phyloP scores from a whole-genome alignment of 768 basidiomycete species.

The Coprinopsis strossmayeri region DNA sequence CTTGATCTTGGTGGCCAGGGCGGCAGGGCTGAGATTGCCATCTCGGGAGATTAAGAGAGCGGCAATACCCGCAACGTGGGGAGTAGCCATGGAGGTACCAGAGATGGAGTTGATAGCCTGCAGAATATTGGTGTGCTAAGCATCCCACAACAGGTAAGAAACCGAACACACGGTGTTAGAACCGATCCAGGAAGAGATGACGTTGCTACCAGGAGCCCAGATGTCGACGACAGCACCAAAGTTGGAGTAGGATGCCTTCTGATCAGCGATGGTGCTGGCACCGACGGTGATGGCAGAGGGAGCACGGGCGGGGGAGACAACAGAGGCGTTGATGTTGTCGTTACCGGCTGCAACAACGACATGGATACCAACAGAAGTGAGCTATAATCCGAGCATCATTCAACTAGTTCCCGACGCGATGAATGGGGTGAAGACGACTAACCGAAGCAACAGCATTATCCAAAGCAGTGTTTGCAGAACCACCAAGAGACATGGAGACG shows the following conservation, averaged over 20 bases:
- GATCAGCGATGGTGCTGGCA: constrained; percentile 22
- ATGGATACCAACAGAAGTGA: no score
- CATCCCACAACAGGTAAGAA: not conserved
- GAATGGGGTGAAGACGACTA: no score
- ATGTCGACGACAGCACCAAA: constrained; percentile 25
- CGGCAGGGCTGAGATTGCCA: constrained; percentile 26
- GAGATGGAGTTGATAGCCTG: constrained; percentile 19
- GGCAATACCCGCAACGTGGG: constrained; percentile 33
- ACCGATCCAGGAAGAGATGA: constrained; percentile 8
- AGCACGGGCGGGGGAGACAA: constrained; percentile 22
- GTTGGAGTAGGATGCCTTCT: constrained; percentile 25
- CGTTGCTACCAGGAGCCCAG: constrained; percentile 25
- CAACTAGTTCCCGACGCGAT: no score
- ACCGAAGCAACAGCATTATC: constrained; percentile 15
- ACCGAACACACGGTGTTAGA: constrained; percentile 14
- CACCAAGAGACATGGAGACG: constrained; percentile 17
- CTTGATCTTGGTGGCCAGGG: constrained; percentile 21
- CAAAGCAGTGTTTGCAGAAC: constrained; percentile 13
- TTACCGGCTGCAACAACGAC: constrained; percentile 28
- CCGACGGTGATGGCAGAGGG: constrained; percentile 26
- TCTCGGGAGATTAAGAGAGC: constrained; percentile 28
- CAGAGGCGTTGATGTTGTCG: constrained; percentile 17
- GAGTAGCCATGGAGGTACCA: constrained; percentile 26
- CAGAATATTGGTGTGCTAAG: no score
- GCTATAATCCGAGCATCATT: no score